Percentiles rank a stretch among this genome's conserved stretches.
phyloP scores from a whole-genome alignment of 768 basidiomycete genomes.

The Hygrocybe coccinea region DNA sequence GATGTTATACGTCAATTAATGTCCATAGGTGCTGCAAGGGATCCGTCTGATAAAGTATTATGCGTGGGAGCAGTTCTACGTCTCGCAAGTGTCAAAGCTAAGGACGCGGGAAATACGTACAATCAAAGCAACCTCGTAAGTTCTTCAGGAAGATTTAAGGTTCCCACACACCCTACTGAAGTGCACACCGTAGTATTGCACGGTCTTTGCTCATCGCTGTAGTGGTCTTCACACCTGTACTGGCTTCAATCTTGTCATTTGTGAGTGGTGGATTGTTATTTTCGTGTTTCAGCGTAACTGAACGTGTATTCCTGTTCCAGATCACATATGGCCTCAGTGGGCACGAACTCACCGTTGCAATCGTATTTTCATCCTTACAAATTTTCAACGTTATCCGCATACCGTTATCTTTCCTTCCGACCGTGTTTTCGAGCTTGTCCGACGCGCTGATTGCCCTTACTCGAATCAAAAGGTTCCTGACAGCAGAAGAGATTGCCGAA shows the following conservation, averaged over 20 bases:
- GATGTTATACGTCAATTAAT: not conserved
- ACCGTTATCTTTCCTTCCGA: slow-evolving; percentile 54
- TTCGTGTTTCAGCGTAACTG: no score
- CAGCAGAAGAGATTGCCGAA: slow-evolving; percentile 51
- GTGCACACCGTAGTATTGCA: slow-evolving; percentile 17
- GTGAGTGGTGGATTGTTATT: slow-evolving; percentile 20
- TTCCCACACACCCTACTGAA: not conserved
- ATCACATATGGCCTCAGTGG: slow-evolving; percentile 60
- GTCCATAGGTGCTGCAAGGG: slow-evolving; percentile 39
- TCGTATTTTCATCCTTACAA: slow-evolving; percentile 54
- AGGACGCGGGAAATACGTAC: slow-evolving; percentile 17
- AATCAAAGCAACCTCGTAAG: slow-evolving; percentile 20
- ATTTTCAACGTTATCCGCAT: slow-evolving; percentile 59
- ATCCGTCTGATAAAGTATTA: slow-evolving; percentile 46
- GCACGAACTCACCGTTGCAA: slow-evolving; percentile 48
- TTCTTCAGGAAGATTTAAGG: not conserved
- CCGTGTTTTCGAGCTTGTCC: slow-evolving; percentile 44
- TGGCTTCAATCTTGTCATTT: slow-evolving; percentile 38
- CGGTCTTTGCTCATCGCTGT: slow-evolving; percentile 21
- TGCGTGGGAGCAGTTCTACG: slow-evolving; percentile 38
- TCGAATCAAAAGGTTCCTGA: slow-evolving; percentile 45
- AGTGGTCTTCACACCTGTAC: slow-evolving; percentile 35
- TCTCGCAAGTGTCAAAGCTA: slow-evolving; percentile 17
- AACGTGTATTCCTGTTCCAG: slow-evolving; percentile 29
- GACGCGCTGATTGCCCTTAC: slow-evolving; percentile 48